A percentile compares a stretch with the other conserved stretches of the same genome.
These are phyloP conservation scores for Uronychia binucleata DNA, from an alignment of 73 alveolate species.

Conservation along the genomic window DNA sequence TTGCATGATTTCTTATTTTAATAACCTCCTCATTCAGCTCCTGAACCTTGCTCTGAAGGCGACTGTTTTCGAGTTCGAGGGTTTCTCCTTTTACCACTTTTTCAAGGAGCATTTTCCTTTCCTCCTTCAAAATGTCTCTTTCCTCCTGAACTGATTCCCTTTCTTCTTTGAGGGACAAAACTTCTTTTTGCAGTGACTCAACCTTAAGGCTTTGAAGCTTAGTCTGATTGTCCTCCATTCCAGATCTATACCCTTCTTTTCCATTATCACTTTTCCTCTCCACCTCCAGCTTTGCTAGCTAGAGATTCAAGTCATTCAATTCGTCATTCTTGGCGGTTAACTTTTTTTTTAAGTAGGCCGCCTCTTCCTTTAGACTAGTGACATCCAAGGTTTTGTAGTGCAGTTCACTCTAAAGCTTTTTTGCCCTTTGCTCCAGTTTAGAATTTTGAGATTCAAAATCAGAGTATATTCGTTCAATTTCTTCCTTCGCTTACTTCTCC, in stretches of 20 bases:
- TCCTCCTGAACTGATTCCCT: background rate
- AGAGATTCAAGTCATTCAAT: background rate
- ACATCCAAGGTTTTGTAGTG: background rate
- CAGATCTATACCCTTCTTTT: no score
- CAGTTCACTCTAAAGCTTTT: background rate
- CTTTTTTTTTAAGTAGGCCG: background rate
- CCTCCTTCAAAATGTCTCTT: background rate
- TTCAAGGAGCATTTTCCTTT: background rate
- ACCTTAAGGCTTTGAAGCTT: background rate
- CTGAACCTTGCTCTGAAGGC: background rate
- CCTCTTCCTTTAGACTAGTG: background rate
- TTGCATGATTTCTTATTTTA: background rate
- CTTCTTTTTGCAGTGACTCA: background rate
- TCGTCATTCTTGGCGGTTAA: background rate
- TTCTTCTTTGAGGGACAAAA: background rate
- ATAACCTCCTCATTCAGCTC: background rate
- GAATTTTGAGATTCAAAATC: background rate
- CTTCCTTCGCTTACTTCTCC: background rate
- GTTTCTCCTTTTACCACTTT: background rate
- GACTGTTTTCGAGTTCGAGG: background rate
- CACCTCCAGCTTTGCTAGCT: background rate
- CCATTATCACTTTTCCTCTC: background rate
- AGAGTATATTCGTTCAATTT: background rate
- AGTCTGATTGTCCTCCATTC: background rate
- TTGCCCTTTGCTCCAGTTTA: background rate